Conservation (phyloP, 352 stramenopile species). For the Globisporangium heterothallicum region DNA sequence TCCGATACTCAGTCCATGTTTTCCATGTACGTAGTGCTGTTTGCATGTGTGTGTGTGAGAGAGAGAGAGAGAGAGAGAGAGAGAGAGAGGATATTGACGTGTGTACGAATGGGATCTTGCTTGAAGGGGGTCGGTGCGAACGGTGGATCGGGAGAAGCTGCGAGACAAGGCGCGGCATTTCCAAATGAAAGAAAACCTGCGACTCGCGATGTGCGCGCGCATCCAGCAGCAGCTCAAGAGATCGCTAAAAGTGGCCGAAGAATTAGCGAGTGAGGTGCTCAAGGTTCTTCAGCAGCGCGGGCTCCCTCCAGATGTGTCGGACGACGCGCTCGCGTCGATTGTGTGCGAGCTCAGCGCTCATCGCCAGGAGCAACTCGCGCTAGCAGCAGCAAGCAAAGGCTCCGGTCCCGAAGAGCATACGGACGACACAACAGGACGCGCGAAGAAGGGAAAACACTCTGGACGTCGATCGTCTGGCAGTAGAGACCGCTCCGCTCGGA, state of each 20-base stretch:
- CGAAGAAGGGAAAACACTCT: conserved; percentile 9
- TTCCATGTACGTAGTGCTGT: conserved; percentile 22
- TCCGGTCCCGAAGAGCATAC: neutral
- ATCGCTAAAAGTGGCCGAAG: conserved; percentile 50
- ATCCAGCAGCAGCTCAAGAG: conserved; percentile 72
- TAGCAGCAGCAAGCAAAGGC: conserved; percentile 11
- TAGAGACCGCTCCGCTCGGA: conserved; percentile 19
- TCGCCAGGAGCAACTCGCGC: conserved; percentile 29
- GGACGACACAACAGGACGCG: neutral
- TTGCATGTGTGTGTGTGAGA: neutral
- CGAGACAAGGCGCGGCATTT: conserved; percentile 58
- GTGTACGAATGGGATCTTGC: no score
- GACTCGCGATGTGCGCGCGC: conserved; percentile 59
- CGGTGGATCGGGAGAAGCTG: conserved; percentile 61
- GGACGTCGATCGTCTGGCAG: conserved; percentile 16
- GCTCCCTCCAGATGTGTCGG: conserved; percentile 30
- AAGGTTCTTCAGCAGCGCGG: conserved; percentile 41
- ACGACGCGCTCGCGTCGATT: conserved; percentile 32
- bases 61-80: no score
- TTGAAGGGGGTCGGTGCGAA: conserved; percentile 37
- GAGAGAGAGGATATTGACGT: no score
- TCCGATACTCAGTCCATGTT: conserved; percentile 40
- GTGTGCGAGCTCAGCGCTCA: conserved; percentile 33
- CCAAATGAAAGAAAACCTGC: conserved; percentile 72
- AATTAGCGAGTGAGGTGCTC: conserved; percentile 54